Conservation (phyloP, 2,329 filamentous ascomycete species). For the Arthroderma sp. region DNA sequence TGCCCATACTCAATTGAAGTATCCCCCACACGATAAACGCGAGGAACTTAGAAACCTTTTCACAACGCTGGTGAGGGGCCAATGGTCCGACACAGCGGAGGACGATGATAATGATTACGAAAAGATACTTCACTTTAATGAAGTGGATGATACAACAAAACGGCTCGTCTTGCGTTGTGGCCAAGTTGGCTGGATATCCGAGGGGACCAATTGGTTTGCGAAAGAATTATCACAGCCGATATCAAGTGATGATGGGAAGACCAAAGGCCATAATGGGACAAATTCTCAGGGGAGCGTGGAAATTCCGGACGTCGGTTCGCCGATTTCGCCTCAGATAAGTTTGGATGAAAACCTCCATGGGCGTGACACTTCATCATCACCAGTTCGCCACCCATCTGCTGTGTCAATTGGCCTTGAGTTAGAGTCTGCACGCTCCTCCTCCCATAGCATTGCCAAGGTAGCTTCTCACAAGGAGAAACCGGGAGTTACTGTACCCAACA, state of each 20-base stretch:
- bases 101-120: conserved; percentile 31
- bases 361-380: not conserved
- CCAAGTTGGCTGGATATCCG: conserved; percentile 36
- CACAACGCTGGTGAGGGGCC: conserved; percentile 57
- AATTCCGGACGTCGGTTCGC: not conserved
- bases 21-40: conserved; percentile 81
- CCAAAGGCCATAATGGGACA: not conserved
- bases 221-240: conserved; percentile 18
- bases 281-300: not conserved
- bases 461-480: conserved; percentile 72
- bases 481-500: conserved; percentile 67
- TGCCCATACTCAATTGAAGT: conserved; percentile 77
- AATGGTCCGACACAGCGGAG: conserved; percentile 47
- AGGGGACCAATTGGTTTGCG: conserved; percentile 21
- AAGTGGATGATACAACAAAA: conserved; percentile 39
- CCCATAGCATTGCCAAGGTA: conserved; percentile 63
- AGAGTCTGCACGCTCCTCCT: conserved; percentile 56
- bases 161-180: conserved; percentile 37
- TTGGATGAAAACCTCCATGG: conserved; percentile 1
- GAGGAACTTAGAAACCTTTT: conserved; percentile 71
- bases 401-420: conserved; percentile 56
- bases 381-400: not conserved
- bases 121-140: conserved; percentile 38
- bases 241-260: not conserved
- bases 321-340: not conserved